Evolutionary conservation across 768 basidiomycete genomes (phyloP).

Genomic region (Thelephora ganbajun): DNA sequence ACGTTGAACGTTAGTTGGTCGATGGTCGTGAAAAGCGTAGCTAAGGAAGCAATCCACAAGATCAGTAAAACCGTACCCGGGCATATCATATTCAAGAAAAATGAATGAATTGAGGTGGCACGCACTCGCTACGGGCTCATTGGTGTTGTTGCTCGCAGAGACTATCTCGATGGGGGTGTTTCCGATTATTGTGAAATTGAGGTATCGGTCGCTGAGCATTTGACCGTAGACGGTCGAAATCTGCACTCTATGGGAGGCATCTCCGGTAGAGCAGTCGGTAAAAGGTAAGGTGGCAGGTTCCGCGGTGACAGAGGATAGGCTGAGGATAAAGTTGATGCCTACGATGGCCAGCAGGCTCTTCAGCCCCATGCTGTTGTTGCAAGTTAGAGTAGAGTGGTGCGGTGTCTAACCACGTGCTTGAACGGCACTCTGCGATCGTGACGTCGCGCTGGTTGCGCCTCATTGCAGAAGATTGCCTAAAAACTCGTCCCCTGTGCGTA

Average conservation of each 20-base stretch:
- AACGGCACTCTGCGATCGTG: no score
- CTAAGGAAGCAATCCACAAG: slow-evolving; percentile 19
- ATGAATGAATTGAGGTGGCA: slow-evolving; percentile 2
- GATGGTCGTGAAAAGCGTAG: slow-evolving; percentile 79
- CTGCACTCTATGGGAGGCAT: slow-evolving; percentile 41
- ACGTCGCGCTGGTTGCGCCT: no score
- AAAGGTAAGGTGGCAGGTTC: slow-evolving; percentile 52
- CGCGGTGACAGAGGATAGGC: slow-evolving; percentile 7
- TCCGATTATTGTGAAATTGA: slow-evolving; percentile 69
- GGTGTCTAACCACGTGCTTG: no score
- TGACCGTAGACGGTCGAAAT: slow-evolving; percentile 66
- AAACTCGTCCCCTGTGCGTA: no score
- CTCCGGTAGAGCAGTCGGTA: slow-evolving; percentile 51
- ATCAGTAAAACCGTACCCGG: neutral
- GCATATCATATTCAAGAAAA: slow-evolving; percentile 3
- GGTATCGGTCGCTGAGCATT: slow-evolving; percentile 33
- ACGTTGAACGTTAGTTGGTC: slow-evolving; percentile 67
- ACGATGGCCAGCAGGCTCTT: no score
- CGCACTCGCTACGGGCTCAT: slow-evolving; percentile 48
- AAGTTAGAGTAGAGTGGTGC: no score
- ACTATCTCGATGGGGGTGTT: slow-evolving; percentile 41
- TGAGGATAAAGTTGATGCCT: no score
- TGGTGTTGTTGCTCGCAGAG: slow-evolving; percentile 43
- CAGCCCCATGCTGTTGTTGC: no score
- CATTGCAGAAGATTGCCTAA: no score